A percentile compares a stretch with the other conserved stretches of the same genome.
These are phyloP conservation scores for Isabelozyma gotoi DNA, from an alignment of 805 yeast genomes.

Conservation along the genomic window DNA sequence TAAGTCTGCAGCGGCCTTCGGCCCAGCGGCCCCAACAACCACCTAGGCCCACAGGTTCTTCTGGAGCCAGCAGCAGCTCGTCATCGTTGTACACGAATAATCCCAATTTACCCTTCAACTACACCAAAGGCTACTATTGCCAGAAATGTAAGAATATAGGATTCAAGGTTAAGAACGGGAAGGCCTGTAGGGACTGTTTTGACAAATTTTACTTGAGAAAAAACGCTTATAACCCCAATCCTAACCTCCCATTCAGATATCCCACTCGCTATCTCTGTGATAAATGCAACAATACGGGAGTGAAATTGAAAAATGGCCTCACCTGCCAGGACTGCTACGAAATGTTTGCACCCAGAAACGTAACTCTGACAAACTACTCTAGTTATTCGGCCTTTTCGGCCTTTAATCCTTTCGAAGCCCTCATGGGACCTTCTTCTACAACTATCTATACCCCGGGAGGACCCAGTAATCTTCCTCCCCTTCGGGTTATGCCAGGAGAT, in stretches of 20 bases:
- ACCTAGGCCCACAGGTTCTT: conserved; percentile 2
- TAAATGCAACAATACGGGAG: conserved; percentile 76
- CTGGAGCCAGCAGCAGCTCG: conserved; percentile 6
- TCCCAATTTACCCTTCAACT: conserved; percentile 24
- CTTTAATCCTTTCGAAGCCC: not conserved
- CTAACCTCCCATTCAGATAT: conserved; percentile 60
- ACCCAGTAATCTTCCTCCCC: conserved; percentile 23
- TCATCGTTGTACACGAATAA: conserved; percentile 10
- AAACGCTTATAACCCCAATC: conserved; percentile 46
- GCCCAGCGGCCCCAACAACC: conserved; percentile 13
- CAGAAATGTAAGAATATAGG: conserved; percentile 36
- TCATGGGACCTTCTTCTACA: conserved; percentile 5
- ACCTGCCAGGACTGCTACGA: conserved; percentile 74
- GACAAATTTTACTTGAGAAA: conserved; percentile 21
- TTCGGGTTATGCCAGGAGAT: conserved; percentile 71
- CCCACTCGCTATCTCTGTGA: conserved; percentile 62
- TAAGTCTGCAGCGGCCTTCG: conserved; percentile 7
- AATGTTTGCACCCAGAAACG: conserved; percentile 50
- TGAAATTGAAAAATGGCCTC: conserved; percentile 57
- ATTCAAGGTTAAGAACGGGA: conserved; percentile 22
- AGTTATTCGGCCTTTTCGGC: not conserved
- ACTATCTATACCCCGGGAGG: conserved; percentile 9
- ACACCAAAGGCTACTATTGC: conserved; percentile 30
- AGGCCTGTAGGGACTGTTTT: conserved; percentile 32
- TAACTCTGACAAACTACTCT: not conserved